Percentiles rank a stretch among this genome's conserved stretches.
phyloP scores from a whole-genome alignment of 2,329 filamentous ascomycete genomes.

The Aspergillus thermomutatus region DNA sequence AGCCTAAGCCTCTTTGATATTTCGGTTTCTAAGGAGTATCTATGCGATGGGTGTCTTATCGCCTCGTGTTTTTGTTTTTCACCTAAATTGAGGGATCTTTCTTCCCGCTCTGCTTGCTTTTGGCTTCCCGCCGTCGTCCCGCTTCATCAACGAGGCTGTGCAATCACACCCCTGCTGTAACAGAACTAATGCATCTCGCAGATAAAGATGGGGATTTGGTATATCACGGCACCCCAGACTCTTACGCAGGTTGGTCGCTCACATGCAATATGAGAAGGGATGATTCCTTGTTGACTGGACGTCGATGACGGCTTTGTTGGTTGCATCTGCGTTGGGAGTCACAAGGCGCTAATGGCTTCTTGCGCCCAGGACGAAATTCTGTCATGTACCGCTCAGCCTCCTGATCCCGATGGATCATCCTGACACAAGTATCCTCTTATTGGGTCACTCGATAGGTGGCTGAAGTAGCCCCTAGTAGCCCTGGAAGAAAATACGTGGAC shows the following conservation, averaged over 20 bases:
- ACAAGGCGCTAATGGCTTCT: background rate
- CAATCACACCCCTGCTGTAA: background rate
- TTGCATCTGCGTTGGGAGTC: background rate
- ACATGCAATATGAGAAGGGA: background rate
- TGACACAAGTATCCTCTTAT: background rate
- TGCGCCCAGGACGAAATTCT: background rate
- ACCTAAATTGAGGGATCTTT: too few relatives aligned
- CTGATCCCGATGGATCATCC: background rate
- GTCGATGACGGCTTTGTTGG: background rate
- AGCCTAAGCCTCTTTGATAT: too few relatives aligned
- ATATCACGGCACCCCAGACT: background rate
- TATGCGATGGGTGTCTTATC: too few relatives aligned
- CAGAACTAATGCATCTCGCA: background rate
- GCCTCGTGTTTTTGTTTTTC: background rate
- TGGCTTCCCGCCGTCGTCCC: background rate
- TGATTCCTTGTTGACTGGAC: background rate
- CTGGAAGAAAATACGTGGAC: too few relatives aligned
- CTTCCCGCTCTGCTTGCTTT: background rate
- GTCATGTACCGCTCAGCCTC: background rate
- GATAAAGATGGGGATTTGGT: slow-evolving; percentile 3
- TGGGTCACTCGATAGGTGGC: too few relatives aligned
- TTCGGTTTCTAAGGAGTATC: too few relatives aligned
- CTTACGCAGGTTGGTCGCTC: slow-evolving; percentile 1
- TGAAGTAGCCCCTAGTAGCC: too few relatives aligned
- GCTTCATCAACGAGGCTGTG: too few relatives aligned